Conservation (phyloP, 202 grass and related monocot genomes). For the Brachypodium distachyon region DNA sequence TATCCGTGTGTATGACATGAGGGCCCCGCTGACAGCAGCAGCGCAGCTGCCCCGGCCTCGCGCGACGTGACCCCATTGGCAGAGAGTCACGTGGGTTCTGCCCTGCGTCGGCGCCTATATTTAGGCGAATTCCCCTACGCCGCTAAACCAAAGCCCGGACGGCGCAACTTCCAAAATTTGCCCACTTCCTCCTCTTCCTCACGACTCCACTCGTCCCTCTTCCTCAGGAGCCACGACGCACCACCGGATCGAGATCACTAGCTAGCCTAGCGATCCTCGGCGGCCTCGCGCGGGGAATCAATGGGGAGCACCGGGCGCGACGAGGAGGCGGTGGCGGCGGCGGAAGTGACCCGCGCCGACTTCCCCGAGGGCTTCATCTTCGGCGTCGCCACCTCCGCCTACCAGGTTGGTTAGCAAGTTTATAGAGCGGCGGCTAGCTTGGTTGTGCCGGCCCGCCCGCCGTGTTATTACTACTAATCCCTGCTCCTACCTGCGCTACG, state of each 20-base stretch:
- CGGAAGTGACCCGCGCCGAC: constrained; percentile 62
- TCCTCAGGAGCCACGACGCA: neutral
- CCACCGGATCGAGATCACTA: constrained; percentile 5
- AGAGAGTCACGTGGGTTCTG: neutral
- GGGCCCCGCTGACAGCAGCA: too few relatives aligned
- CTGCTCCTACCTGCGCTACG: neutral
- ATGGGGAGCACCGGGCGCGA: constrained; percentile 26
- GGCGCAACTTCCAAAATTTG: neutral
- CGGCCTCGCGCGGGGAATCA: neutral
- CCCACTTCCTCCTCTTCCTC: neutral
- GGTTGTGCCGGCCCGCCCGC: too few relatives aligned
- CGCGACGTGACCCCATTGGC: neutral
- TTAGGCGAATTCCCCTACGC: neutral
- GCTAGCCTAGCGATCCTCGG: neutral
- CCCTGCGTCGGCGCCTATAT: neutral
- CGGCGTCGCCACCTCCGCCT: constrained; percentile 88
- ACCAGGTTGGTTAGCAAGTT: constrained; percentile 84
- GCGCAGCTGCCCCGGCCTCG: too few relatives aligned
- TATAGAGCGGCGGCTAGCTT: too few relatives aligned
- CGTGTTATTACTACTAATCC: neutral
- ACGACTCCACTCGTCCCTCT: too few relatives aligned
- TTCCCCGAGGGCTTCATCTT: constrained; percentile 87
- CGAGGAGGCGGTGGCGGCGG: too few relatives aligned
- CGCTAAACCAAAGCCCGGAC: neutral
- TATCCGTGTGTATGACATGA: too few relatives aligned